phyloP scores from a whole-genome alignment of 176 grass and related monocot species.

The Rhynchospora pubera region DNA sequence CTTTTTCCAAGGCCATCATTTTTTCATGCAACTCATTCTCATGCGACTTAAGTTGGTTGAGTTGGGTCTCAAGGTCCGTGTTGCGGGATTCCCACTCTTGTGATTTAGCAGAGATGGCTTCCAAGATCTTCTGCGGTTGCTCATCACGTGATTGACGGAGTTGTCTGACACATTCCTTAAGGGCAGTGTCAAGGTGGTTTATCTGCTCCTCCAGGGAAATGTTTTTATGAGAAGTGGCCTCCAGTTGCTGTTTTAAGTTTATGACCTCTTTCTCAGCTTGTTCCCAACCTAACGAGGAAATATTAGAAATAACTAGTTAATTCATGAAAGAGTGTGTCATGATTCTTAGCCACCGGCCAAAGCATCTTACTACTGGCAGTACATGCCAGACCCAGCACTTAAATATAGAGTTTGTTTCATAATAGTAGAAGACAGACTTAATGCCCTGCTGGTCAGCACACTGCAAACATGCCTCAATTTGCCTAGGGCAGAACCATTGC shows the following conservation, averaged over 20 bases:
- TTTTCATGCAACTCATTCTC: conserved; percentile 45
- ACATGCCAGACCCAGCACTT: background rate
- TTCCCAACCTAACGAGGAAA: conserved; percentile 70
- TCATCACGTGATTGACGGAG: conserved; percentile 77
- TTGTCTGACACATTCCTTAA: conserved; percentile 96
- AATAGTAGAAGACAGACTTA: background rate
- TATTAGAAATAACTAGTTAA: background rate
- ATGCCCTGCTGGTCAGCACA: background rate
- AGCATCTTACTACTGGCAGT: background rate
- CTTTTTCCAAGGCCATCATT: conserved; percentile 44
- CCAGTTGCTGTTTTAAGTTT: conserved; percentile 64
- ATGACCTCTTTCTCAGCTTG: conserved; percentile 76
- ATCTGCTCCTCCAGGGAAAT: conserved; percentile 60
- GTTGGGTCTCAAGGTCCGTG: conserved; percentile 41
- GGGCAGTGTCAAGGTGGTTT: conserved; percentile 65
- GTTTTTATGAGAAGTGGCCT: conserved; percentile 59
- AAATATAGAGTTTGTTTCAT: background rate
- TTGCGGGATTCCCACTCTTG: conserved; percentile 42
- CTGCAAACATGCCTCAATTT: background rate
- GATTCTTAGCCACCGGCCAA: background rate
- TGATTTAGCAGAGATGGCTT: conserved; percentile 40
- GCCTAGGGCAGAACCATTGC: background rate
- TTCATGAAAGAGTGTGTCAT: background rate
- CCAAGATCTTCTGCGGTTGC: conserved; percentile 60
- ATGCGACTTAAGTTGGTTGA: conserved; percentile 40